Evolutionary conservation across 345 rosid genomes (phyloP).

Genomic region (Dipteronia sinensis): DNA sequence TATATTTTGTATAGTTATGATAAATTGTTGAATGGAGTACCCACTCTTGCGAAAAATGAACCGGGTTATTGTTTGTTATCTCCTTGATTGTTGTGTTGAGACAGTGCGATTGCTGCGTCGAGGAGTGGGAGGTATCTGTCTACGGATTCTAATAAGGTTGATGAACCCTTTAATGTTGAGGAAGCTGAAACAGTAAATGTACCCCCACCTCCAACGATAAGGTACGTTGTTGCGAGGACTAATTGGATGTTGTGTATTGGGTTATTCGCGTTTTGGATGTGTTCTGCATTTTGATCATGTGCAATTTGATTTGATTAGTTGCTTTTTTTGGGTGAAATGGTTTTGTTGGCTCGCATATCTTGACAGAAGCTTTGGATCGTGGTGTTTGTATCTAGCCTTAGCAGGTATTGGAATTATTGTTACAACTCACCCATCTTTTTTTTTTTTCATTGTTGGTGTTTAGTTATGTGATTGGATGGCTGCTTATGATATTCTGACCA

Average conservation of each 20-base stretch:
- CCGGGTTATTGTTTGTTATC: not conserved
- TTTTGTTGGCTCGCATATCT: slow-evolving; percentile 91
- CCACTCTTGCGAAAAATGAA: not conserved
- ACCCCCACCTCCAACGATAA: slow-evolving; percentile 85
- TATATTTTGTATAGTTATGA: not conserved
- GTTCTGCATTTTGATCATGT: slow-evolving; percentile 19
- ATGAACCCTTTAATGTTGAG: slow-evolving; percentile 76
- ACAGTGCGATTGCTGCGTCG: slow-evolving; percentile 44
- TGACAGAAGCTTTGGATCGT: slow-evolving; percentile 83
- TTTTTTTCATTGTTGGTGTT: not conserved
- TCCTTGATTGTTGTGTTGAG: not conserved
- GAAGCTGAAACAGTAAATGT: slow-evolving; percentile 87
- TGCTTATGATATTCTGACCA: not conserved
- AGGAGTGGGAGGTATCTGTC: slow-evolving; percentile 56
- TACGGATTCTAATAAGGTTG: slow-evolving; percentile 72
- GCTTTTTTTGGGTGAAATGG: slow-evolving; percentile 97
- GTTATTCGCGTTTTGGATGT: not conserved
- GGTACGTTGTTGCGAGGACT: slow-evolving; percentile 36
- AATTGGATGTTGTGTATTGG: not conserved
- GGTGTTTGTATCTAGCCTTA: slow-evolving; percentile 89
- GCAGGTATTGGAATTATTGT: slow-evolving; percentile 56
- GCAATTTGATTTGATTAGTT: slow-evolving; percentile 50
- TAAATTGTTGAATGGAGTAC: not conserved
- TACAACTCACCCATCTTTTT: not conserved
- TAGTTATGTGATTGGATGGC: not conserved